Conservation (phyloP, 108 stramenopile species). For the Schizochytrium sp. region DNA sequence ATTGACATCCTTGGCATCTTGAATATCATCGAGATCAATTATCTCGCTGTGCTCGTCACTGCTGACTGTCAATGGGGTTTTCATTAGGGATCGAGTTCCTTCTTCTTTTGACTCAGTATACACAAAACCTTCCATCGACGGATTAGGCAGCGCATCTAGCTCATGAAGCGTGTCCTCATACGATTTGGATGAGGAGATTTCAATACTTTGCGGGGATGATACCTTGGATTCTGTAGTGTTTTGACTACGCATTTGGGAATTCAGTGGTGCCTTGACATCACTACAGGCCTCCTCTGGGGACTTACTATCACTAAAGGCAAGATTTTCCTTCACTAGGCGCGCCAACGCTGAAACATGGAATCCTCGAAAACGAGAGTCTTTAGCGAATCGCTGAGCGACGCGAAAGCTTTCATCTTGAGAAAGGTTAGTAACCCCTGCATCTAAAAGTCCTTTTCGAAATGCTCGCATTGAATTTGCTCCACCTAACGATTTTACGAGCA, state of each 20-base stretch:
- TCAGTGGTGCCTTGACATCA: background rate
- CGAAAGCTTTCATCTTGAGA: background rate
- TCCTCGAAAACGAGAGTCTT: background rate
- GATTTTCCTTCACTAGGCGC: background rate
- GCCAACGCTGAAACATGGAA: background rate
- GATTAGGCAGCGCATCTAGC: too few species aligned
- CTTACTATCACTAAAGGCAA: background rate
- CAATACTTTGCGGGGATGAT: too few species aligned
- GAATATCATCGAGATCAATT: background rate
- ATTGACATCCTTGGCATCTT: background rate
- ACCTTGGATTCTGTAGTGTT: too few species aligned
- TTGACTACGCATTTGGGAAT: background rate
- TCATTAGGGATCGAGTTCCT: too few species aligned
- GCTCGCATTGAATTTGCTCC: background rate
- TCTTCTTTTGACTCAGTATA: too few species aligned
- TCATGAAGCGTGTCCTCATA: too few species aligned
- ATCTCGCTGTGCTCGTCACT: background rate
- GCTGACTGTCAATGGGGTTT: too few species aligned
- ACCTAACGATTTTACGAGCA: background rate
- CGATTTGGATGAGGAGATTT: too few species aligned
- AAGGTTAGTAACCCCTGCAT: background rate
- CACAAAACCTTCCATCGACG: too few species aligned
- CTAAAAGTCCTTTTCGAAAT: background rate
- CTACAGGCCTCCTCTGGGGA: background rate
- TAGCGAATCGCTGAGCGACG: background rate